Evolutionary conservation across 148 eudicot species (phyloP).

Genomic region (Amaranthus cruentus): DNA sequence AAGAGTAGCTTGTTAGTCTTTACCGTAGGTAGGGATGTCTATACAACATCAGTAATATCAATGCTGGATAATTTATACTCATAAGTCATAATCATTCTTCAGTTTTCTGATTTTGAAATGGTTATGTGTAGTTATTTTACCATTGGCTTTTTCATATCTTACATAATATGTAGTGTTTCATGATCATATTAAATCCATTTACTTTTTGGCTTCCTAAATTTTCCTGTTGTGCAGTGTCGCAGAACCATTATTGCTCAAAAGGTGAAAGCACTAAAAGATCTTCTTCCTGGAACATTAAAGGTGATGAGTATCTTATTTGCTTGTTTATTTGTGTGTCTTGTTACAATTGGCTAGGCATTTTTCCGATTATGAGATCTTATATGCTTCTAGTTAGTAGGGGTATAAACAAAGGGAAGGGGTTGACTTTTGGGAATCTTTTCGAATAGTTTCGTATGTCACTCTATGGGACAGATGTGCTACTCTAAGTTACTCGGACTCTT

Average conservation of each 20-base stretch:
- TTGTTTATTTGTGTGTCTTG: not conserved
- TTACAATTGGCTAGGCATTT: not conserved
- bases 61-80: too few species aligned
- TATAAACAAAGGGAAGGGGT: not conserved
- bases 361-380: not conserved
- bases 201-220: not conserved
- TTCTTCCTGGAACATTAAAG: slow-evolving; percentile 21
- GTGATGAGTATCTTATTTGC: slow-evolving; percentile 1
- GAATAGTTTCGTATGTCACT: not conserved
- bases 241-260: slow-evolving; percentile 11
- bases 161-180: not conserved
- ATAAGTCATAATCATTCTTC: too few species aligned
- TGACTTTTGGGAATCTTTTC: not conserved
- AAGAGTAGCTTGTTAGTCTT: too few species aligned
- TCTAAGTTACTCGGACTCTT: too few species aligned
- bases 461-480: not conserved
- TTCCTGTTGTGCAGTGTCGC: slow-evolving; percentile 12
- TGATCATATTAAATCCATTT: too few species aligned
- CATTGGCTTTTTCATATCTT: not conserved
- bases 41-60: too few species aligned
- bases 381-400: not conserved
- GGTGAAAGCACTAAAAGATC: slow-evolving; percentile 18
- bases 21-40: too few species aligned
- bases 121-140: not conserved
- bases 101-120: too few species aligned